Conservation (phyloP, 176 grass and related monocot species). For the Juncus effusus region DNA sequence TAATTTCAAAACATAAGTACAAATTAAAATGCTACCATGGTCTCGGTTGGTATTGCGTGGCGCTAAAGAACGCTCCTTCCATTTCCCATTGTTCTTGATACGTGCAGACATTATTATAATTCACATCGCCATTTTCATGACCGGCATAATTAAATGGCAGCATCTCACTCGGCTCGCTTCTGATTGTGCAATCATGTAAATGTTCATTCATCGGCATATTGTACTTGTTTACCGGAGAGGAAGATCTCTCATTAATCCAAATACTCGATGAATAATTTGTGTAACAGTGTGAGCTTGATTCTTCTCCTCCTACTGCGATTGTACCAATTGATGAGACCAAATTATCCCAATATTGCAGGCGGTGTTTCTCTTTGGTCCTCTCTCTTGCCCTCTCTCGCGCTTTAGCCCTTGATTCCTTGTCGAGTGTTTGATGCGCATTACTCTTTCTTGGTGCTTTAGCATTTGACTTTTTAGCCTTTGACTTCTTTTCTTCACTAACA, state of each 20-base stretch:
- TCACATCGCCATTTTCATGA: conserved; percentile 30
- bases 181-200: conserved; percentile 37
- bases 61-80: conserved; percentile 40
- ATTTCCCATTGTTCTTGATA: conserved; percentile 63
- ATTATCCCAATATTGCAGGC: conserved; percentile 41
- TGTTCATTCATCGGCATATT: conserved; percentile 21
- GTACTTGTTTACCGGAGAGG: conserved; percentile 27
- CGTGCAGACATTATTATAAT: conserved; percentile 23
- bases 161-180: conserved; percentile 27
- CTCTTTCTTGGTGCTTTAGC: conserved; percentile 32
- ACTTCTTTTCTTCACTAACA: conserved; percentile 38
- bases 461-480: conserved; percentile 35
- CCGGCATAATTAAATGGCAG: conserved; percentile 20
- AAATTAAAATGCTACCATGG: conserved; percentile 32
- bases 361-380: conserved; percentile 79
- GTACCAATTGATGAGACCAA: conserved; percentile 43
- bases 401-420: conserved; percentile 66
- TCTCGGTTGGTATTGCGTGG: conserved; percentile 37
- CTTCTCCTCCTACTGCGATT: conserved; percentile 29
- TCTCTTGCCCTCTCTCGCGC: conserved; percentile 84
- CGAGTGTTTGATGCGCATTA: conserved; percentile 35
- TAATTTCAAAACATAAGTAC: conserved; percentile 21
- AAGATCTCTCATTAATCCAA: conserved; percentile 42
- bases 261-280: conserved; percentile 30
- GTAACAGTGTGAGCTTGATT: conserved; percentile 28